Percentiles rank a stretch among this genome's conserved stretches.
phyloP scores from a whole-genome alignment of 495 filamentous ascomycete species.

The Daldinia decipiens region DNA sequence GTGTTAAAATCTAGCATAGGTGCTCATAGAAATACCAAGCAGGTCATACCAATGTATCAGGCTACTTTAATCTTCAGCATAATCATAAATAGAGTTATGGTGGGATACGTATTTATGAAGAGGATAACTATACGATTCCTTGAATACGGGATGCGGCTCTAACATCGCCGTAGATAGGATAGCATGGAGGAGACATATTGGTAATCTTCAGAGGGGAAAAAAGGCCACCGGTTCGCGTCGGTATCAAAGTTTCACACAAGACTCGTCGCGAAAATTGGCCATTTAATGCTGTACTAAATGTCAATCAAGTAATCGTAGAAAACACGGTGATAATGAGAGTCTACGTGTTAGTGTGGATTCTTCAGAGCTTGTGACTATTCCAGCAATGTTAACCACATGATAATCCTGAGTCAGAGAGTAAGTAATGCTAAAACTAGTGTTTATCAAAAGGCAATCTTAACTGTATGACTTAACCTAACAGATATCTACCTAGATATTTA shows the following conservation, averaged over 20 bases:
- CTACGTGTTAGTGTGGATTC: background rate
- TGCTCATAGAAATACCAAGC: conserved; percentile 1
- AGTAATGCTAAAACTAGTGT: no score
- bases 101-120: conserved; percentile 5
- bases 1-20: background rate
- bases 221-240: background rate
- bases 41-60: background rate
- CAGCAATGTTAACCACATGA: no score
- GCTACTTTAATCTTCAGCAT: background rate
- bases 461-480: no score
- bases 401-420: no score
- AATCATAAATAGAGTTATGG: background rate
- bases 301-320: background rate
- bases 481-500: no score
- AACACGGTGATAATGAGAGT: background rate
- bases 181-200: background rate
- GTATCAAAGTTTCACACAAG: background rate
- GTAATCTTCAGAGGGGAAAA: background rate
- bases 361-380: no score
- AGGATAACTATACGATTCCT: conserved; percentile 15
- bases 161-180: background rate
- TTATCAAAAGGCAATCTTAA: no score
- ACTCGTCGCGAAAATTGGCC: background rate
- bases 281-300: background rate
- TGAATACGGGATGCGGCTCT: background rate